phyloP scores from a whole-genome alignment of 441 rosid genomes.

The Erysimum pusillum region DNA sequence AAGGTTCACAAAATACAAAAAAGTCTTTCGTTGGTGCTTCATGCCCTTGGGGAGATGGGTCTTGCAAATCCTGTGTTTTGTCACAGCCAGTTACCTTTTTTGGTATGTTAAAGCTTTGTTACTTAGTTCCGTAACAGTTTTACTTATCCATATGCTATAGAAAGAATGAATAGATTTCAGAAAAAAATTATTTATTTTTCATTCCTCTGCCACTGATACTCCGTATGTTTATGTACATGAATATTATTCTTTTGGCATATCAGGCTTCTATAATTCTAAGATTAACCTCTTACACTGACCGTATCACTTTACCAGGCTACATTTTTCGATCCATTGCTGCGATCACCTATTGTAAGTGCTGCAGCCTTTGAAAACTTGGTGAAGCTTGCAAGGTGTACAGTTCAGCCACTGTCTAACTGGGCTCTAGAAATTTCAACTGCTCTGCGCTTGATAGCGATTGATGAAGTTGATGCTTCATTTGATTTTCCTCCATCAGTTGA shows the following conservation, averaged over 20 bases:
- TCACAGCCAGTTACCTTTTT: conserved; percentile 91
- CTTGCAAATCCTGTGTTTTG: conserved; percentile 92
- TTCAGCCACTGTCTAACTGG: conserved; percentile 91
- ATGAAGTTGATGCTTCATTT: conserved; percentile 63
- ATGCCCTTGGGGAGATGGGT: conserved; percentile 92
- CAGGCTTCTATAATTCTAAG: conserved; percentile 14
- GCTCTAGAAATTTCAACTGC: conserved; percentile 97
- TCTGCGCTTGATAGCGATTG: conserved; percentile 75
- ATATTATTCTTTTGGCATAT: conserved; percentile 22
- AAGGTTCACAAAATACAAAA: conserved; percentile 72
- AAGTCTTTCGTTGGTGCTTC: conserved; percentile 78
- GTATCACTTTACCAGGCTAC: conserved; percentile 64
- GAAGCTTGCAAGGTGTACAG: conserved; percentile 89
- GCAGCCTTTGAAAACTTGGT: conserved; percentile 87
- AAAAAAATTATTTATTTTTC: conserved; percentile 2
- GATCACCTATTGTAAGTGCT: conserved; percentile 83
- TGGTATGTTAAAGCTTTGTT: conserved; percentile 67
- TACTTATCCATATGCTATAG: conserved; percentile 24
- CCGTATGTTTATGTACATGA: conserved; percentile 12
- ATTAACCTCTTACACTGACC: conserved; percentile 24
- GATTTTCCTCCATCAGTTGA: conserved; percentile 60
- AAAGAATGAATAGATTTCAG: not conserved
- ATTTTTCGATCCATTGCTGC: conserved; percentile 89
- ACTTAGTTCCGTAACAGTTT: conserved; percentile 5
- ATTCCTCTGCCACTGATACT: conserved; percentile 5